These are phyloP conservation scores for Colletotrichum abscissum DNA, from an alignment of 2,329 filamentous ascomycete species.

Conservation along the genomic window DNA sequence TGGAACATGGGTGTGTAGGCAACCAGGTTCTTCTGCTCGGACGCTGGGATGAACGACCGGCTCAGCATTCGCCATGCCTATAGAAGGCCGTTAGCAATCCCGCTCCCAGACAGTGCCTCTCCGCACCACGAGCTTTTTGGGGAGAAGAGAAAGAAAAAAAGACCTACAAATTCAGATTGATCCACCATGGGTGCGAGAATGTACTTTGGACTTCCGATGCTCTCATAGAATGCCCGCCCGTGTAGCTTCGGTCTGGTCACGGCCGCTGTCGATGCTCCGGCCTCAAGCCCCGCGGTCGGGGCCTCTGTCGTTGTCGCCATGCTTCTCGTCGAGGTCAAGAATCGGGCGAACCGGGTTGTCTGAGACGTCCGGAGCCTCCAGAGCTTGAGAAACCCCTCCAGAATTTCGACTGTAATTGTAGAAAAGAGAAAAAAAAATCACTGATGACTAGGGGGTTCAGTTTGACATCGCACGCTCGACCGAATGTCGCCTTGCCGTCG, in stretches of 20 bases:
- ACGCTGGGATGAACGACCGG: constrained; percentile 85
- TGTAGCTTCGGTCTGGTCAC: constrained; percentile 68
- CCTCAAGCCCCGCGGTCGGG: constrained; percentile 38
- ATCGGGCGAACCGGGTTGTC: constrained; percentile 32
- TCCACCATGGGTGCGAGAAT: constrained; percentile 98
- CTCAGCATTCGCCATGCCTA: constrained; percentile 97
- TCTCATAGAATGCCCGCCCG: constrained; percentile 93
- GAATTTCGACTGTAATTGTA: constrained; percentile 1
- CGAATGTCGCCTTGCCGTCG: not conserved
- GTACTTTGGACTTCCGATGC: constrained; percentile 89
- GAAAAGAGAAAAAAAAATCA: too few relatives aligned
- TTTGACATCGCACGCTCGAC: not conserved
- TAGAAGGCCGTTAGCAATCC: not conserved
- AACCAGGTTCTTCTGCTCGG: constrained; percentile 74
- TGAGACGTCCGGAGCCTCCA: constrained; percentile 26
- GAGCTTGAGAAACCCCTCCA: constrained; percentile 31
- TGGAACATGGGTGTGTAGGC: constrained; percentile 98
- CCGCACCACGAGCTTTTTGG: not conserved
- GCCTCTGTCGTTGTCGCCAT: constrained; percentile 45
- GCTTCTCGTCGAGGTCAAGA: constrained; percentile 19
- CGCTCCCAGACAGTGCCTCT: not conserved
- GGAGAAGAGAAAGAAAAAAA: not conserved
- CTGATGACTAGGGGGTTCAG: not conserved
- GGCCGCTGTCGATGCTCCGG: constrained; percentile 1
- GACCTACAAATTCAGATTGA: constrained; percentile 94